Evolutionary conservation across 805 yeast species (phyloP).

Genomic region (Yueomyces sinensis): DNA sequence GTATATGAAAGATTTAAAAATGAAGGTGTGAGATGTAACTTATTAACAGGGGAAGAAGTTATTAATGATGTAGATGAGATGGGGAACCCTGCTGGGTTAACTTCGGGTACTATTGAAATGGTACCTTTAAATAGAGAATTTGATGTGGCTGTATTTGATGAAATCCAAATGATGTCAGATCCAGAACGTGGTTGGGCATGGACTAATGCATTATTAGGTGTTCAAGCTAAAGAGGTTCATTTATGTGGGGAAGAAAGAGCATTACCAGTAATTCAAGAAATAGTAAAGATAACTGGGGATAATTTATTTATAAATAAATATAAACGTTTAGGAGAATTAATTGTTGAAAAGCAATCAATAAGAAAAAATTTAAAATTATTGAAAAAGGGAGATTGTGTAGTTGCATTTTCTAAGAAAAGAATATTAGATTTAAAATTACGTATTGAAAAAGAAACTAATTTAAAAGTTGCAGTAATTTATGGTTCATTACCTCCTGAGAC

Average conservation of each 20-base stretch:
- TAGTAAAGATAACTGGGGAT: slow-evolving; percentile 68
- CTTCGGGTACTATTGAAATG: slow-evolving; percentile 93
- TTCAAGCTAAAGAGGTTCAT: slow-evolving; percentile 73
- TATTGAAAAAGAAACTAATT: slow-evolving; percentile 49
- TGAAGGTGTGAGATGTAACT: slow-evolving; percentile 60
- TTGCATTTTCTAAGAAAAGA: slow-evolving; percentile 66
- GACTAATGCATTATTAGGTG: slow-evolving; percentile 86
- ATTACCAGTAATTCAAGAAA: slow-evolving; percentile 47
- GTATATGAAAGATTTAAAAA: slow-evolving; percentile 67
- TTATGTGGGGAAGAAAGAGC: slow-evolving; percentile 88
- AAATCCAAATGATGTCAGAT: slow-evolving; percentile 89
- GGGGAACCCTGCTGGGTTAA: slow-evolving; percentile 62
- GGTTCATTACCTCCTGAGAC: slow-evolving; percentile 96
- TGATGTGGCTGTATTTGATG: slow-evolving; percentile 89
- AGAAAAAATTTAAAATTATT: slow-evolving; percentile 16
- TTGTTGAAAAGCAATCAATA: slow-evolving; percentile 34
- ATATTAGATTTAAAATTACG: slow-evolving; percentile 56
- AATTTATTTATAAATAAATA: slow-evolving; percentile 57
- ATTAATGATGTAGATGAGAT: slow-evolving; percentile 51
- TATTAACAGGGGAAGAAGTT: slow-evolving; percentile 93
- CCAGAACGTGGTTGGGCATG: slow-evolving; percentile 79
- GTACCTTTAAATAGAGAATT: slow-evolving; percentile 49
- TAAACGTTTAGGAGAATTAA: slow-evolving; percentile 59
- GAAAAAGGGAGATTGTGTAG: slow-evolving; percentile 72
- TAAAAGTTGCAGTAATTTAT: slow-evolving; percentile 77